Evolutionary conservation across 495 filamentous ascomycete genomes (phyloP), one percentile per base, ranked within the genome.

Genomic region (Neurospora pannonica): DNA sequence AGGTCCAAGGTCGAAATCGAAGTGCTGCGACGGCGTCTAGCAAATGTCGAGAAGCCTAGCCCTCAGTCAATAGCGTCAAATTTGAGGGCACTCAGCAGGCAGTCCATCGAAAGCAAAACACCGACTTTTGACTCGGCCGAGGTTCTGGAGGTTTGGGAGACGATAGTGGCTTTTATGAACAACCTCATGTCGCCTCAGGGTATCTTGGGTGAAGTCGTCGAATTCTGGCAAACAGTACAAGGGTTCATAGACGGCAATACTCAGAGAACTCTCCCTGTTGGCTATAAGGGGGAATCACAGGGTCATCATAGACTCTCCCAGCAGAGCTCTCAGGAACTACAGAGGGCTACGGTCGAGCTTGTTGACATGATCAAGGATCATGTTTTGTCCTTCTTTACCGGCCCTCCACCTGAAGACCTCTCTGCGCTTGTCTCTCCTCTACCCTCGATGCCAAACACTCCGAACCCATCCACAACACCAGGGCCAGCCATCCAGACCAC

Each of bases 201-300:
- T 15, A 85, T 98, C 38, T 85, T 98, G 24, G 94, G 93, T 3
- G 96, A 99, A 78, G 89, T 97, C 3, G 82, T 97, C 19, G 93
- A 95, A 74, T 98, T 97, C 81, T 97, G 95, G 95, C 93, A 97
- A 75, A 95, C 91, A 4, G 91, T 94, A 0, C 91, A 95, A 76
- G 92, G 92, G 2, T 99, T 98, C 83, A 92, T 98, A 71, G 91
- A 95, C 40, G 94, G 94, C 21, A 94, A 90, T 71, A 90, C 90
- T 69, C 95, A 98, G 79, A 90, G 88, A 76, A 88, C 89, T 21
- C 85, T 99, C 72, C 96, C 97, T 0, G 86, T 87, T 40, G 95
- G 95, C 15, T 92, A 94, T 73, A 93, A 97, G 78, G 93, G 93
- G 17, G 90, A 93, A 76, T 95, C 93, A 73, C 88, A 89, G 60